Evolutionary conservation across 805 yeast species (phyloP).

Genomic region (Wickerhamiella cacticola): DNA sequence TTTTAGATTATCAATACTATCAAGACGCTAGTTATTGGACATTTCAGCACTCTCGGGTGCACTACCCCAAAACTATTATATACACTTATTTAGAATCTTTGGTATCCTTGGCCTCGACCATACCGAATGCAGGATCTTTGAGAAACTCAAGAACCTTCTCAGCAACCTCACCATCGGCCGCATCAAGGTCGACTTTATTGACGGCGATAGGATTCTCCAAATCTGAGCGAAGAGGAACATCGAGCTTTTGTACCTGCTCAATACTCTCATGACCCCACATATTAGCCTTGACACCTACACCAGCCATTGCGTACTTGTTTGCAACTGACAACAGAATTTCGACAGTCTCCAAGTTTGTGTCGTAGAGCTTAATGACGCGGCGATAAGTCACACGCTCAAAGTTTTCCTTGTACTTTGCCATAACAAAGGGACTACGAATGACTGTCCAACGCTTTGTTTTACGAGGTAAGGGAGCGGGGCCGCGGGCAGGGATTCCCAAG

Average conservation of each 20-base stretch:
- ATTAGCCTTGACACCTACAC: constrained; percentile 72
- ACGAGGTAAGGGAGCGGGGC: constrained; percentile 55
- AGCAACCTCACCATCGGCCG: constrained; percentile 40
- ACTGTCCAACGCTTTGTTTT: constrained; percentile 87
- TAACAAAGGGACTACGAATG: constrained; percentile 83
- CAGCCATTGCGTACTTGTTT: constrained; percentile 62
- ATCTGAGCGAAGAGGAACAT: constrained; percentile 19
- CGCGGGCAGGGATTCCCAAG: constrained; percentile 74
- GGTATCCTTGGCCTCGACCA: background rate
- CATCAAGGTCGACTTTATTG: constrained; percentile 23
- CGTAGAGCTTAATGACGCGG: constrained; percentile 63
- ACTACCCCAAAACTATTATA: background rate
- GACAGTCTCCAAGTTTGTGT: constrained; percentile 71
- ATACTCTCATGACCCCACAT: constrained; percentile 45
- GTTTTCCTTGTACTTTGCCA: constrained; percentile 89
- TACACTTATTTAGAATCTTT: no score
- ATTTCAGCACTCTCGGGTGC: background rate
- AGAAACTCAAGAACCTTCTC: constrained; percentile 59
- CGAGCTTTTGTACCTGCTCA: constrained; percentile 28
- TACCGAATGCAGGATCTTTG: constrained; percentile 57
- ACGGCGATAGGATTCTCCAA: constrained; percentile 21
- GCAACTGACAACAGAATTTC: constrained; percentile 72
- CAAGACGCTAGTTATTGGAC: background rate
- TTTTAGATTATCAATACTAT: background rate
- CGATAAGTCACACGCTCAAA: constrained; percentile 79